Conservation (phyloP, 495 filamentous ascomycete genomes). For the Podospora fimiseda region DNA sequence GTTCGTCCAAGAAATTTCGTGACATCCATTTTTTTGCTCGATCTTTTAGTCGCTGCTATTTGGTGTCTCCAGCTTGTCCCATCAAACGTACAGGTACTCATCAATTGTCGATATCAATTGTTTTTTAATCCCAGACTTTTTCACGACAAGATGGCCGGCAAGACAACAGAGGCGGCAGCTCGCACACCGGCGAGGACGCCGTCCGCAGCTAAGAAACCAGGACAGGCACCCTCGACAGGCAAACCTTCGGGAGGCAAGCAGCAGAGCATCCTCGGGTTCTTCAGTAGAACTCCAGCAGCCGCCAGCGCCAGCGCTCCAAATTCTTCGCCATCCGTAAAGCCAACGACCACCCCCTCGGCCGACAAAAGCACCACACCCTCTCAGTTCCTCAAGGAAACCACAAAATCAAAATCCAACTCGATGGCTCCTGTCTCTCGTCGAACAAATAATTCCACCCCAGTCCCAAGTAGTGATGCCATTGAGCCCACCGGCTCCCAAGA, state of each 20-base stretch:
- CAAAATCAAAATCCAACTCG: slow-evolving; percentile 42
- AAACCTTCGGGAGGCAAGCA: slow-evolving; percentile 52
- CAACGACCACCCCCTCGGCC: slow-evolving; percentile 18
- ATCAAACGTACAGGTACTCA: no score
- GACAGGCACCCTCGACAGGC: slow-evolving; percentile 33
- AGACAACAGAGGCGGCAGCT: slow-evolving; percentile 15
- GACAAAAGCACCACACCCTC: slow-evolving; percentile 20
- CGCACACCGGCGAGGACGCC: slow-evolving; percentile 40
- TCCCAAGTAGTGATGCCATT: slow-evolving; percentile 69
- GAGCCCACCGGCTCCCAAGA: slow-evolving; percentile 54
- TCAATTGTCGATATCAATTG: no score
- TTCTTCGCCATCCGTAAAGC: slow-evolving; percentile 20
- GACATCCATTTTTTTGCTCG: no score
- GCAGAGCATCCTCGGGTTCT: slow-evolving; percentile 84
- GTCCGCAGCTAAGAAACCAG: slow-evolving; percentile 34
- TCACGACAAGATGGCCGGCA: slow-evolving; percentile 29
- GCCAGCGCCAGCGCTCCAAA: slow-evolving; percentile 22
- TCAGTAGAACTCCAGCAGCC: slow-evolving; percentile 58
- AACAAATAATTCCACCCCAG: slow-evolving; percentile 56
- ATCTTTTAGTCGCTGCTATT: no score
- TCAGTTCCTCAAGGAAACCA: slow-evolving; percentile 40
- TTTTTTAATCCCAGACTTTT: no score
- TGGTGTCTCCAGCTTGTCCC: no score
- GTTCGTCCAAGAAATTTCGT: no score
- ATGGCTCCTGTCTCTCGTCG: slow-evolving; percentile 26